Conservation (phyloP, 768 basidiomycete genomes). For the Suillus fuscotomentosus region DNA sequence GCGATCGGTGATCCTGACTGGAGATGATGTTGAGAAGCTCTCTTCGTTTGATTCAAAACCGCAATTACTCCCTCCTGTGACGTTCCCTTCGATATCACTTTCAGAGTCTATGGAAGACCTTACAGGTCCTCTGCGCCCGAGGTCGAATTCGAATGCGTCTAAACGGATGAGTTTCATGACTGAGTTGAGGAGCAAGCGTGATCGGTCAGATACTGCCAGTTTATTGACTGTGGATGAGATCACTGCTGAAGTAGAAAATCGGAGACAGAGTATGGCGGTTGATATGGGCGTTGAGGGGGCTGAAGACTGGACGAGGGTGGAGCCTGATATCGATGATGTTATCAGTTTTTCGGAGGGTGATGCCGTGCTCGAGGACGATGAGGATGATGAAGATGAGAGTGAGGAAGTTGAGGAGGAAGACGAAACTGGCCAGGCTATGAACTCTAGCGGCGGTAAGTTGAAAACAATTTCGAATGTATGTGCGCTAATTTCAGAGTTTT, state of each 20-base stretch:
- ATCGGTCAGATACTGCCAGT: slow-evolving; percentile 85
- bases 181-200: slow-evolving; percentile 77
- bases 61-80: slow-evolving; percentile 74
- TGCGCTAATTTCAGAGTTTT: slow-evolving; percentile 8
- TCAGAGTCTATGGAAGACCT: slow-evolving; percentile 73
- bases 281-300: slow-evolving; percentile 46
- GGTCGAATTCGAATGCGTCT: slow-evolving; percentile 45
- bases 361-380: slow-evolving; percentile 48
- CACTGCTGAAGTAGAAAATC: slow-evolving; percentile 86
- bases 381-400: slow-evolving; percentile 40
- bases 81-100: slow-evolving; percentile 74
- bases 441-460: slow-evolving; percentile 50
- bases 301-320: slow-evolving; percentile 78
- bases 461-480: background rate
- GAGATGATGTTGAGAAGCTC: slow-evolving; percentile 41
- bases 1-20: slow-evolving; percentile 57
- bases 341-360: slow-evolving; percentile 44
- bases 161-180: slow-evolving; percentile 80
- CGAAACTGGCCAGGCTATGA: slow-evolving; percentile 51
- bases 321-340: slow-evolving; percentile 49
- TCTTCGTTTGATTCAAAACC: slow-evolving; percentile 36
- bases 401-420: slow-evolving; percentile 46
- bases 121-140: slow-evolving; percentile 35
- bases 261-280: slow-evolving; percentile 50
- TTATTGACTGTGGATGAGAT: slow-evolving; percentile 97